These are phyloP conservation scores for Vitis hybrid DNA, from an alignment of 177 flowering plant species.

Conservation along the genomic window DNA sequence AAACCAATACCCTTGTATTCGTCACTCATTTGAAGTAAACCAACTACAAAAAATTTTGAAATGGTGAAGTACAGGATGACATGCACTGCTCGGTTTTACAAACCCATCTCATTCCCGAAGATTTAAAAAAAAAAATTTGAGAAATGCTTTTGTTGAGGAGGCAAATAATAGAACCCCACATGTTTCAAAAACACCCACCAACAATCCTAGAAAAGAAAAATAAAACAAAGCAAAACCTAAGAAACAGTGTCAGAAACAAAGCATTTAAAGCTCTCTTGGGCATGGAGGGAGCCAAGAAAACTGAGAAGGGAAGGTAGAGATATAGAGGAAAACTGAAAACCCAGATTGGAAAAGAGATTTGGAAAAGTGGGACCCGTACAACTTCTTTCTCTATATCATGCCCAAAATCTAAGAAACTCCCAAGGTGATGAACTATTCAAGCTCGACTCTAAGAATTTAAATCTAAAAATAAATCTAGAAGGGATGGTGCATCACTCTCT, in stretches of 20 bases:
- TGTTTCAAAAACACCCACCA: conserved; percentile 3
- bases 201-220: not conserved
- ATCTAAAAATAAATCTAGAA: too few relatives aligned
- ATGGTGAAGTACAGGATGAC: not conserved
- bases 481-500: too few relatives aligned
- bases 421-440: too few relatives aligned
- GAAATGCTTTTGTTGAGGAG: conserved; percentile 14
- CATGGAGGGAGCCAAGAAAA: not conserved
- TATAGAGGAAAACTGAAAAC: conserved; percentile 2
- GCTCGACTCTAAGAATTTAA: too few relatives aligned
- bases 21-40: conserved; percentile 1
- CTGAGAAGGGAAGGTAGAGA: not conserved
- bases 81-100: conserved; percentile 13
- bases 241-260: conserved; percentile 16
- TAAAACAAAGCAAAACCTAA: not conserved
- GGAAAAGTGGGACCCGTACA: not conserved
- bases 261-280: conserved; percentile 4
- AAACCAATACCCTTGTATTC: not conserved
- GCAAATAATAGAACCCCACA: conserved; percentile 29
- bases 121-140: conserved; percentile 10
- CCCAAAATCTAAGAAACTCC: too few relatives aligned
- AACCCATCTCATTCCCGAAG: conserved; percentile 20
- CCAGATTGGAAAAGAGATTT: conserved; percentile 15
- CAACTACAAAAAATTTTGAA: not conserved
- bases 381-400: too few relatives aligned